phyloP scores from a whole-genome alignment of 768 basidiomycete species.

The Tulasnella sp. region DNA sequence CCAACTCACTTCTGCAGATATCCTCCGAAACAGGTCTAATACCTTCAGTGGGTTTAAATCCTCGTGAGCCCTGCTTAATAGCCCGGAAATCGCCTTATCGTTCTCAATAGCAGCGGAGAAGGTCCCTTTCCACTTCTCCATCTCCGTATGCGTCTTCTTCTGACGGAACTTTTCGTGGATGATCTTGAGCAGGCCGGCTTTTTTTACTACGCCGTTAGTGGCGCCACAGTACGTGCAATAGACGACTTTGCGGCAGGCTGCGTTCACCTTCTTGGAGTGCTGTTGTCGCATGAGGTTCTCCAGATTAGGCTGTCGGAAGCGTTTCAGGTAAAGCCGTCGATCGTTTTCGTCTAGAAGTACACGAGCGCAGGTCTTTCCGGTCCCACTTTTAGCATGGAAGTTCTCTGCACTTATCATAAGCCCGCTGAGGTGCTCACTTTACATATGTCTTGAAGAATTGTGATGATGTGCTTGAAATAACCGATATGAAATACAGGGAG shows the following conservation, averaged over 20 bases:
- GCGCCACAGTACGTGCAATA: constrained; percentile 90
- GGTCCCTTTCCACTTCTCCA: constrained; percentile 76
- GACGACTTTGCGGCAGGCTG: constrained; percentile 77
- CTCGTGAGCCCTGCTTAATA: constrained; percentile 82
- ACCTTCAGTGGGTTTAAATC: constrained; percentile 93
- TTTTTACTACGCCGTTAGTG: constrained; percentile 93
- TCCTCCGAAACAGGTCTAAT: constrained; percentile 80
- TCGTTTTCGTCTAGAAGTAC: constrained; percentile 84
- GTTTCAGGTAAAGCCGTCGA: constrained; percentile 69
- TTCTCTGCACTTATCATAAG: background rate
- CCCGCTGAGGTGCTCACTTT: constrained; percentile 46
- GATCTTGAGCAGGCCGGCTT: constrained; percentile 80
- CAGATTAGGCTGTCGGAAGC: constrained; percentile 82
- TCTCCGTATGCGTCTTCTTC: constrained; percentile 81
- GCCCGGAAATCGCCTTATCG: constrained; percentile 75
- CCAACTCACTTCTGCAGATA: constrained; percentile 71
- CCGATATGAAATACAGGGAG: constrained; percentile 98
- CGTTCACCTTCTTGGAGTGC: constrained; percentile 75
- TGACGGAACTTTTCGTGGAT: constrained; percentile 96
- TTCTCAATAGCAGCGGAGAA: constrained; percentile 75
- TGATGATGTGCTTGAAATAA: constrained; percentile 92
- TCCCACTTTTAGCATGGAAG: background rate
- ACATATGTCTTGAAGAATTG: constrained; percentile 91
- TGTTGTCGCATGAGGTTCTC: constrained; percentile 86
- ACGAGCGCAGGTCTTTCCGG: constrained; percentile 64